Conservation (phyloP, 768 basidiomycete species). For the Russula griseocarnosa region DNA sequence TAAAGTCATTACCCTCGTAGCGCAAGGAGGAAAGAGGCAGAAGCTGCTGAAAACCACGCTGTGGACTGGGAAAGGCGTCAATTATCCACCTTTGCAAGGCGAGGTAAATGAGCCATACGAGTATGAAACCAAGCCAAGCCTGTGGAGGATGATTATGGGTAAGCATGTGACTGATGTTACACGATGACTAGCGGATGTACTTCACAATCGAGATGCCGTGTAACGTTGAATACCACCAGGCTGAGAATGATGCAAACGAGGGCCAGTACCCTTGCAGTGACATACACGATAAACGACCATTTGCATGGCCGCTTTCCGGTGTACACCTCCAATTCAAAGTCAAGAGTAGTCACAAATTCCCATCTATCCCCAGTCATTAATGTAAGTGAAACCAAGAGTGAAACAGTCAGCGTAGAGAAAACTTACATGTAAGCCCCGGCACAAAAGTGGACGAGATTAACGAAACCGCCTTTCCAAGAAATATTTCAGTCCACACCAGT, state of each 20-base stretch:
- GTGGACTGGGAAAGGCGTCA: not conserved
- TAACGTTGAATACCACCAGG: constrained; percentile 23
- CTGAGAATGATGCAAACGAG: constrained; percentile 8
- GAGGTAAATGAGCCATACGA: constrained; percentile 7
- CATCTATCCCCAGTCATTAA: constrained; percentile 8
- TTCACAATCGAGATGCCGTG: constrained; percentile 11
- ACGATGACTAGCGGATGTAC: not conserved
- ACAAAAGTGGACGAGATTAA: constrained; percentile 19
- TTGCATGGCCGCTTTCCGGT: constrained; percentile 23
- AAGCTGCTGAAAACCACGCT: constrained; percentile 9
- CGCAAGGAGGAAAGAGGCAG: constrained; percentile 22
- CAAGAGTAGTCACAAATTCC: constrained; percentile 22
- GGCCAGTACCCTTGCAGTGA: constrained; percentile 13
- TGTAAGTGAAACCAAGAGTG: not conserved
- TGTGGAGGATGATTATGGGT: not conserved
- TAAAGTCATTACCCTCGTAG: constrained; percentile 17
- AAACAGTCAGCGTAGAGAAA: too few species aligned
- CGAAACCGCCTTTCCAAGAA: not conserved
- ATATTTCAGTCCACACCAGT: not conserved
- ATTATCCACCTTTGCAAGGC: not conserved
- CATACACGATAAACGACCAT: constrained; percentile 25
- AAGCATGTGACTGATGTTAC: not conserved
- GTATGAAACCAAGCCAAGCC: constrained; percentile 19
- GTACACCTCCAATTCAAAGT: constrained; percentile 25
- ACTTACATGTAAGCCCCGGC: constrained; percentile 21